Base-by-base conservation (phyloP, 169 alveolate genomes). In the Plasmodium coatneyi region DNA sequence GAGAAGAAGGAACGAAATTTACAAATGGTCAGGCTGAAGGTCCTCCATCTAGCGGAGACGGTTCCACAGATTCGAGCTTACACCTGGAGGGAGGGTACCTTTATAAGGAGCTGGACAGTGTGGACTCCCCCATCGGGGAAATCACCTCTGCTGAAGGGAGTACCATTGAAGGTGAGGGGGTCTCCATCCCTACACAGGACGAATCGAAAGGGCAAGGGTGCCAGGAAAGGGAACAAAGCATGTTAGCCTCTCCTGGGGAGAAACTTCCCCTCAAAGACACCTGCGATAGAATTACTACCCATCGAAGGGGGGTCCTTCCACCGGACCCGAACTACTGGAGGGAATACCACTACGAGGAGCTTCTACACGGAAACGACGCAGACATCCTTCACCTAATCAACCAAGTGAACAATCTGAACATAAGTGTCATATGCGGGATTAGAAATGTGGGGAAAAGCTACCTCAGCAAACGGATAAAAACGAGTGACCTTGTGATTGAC, bases 371-470 rank as follows among this genome's bases (percentile, higher is more conserved):
- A 71, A 36, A 83, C 76, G 78, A 83, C 39, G 49, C 46, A 12
- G 76, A 83, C 6, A 6, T 83, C 2, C 36, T n/a, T 83, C 76
- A 83, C 56, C 76, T 83, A 43, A 9, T 71, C n/a, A 83, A 83
- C 49, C 56, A 83, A 83, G 32, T 83, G 32, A 83, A 83, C 30
- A 22, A 14, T 25, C 72, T 83, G 12, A 83, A 83, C 54, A 25
- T 83, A 41, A n/a, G 34, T 22, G 22, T 83, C 14, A 83, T 83
- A 71, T 83, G 92, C 76, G 92, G 92, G 16, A 83, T 83, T 36
- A 22, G 92, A 39, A 83, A 83, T 83, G 92, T 83, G 28, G 92
- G 92, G 4, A 83, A 83, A 83, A 71, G 60, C 3, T 83, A 39
- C 71, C 56, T 83, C 0, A 60, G 92, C 22, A 70, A 56, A n/a